Evolutionary conservation across 305 asterid genomes (phyloP).

Genomic region (Fraxinus dipetala): DNA sequence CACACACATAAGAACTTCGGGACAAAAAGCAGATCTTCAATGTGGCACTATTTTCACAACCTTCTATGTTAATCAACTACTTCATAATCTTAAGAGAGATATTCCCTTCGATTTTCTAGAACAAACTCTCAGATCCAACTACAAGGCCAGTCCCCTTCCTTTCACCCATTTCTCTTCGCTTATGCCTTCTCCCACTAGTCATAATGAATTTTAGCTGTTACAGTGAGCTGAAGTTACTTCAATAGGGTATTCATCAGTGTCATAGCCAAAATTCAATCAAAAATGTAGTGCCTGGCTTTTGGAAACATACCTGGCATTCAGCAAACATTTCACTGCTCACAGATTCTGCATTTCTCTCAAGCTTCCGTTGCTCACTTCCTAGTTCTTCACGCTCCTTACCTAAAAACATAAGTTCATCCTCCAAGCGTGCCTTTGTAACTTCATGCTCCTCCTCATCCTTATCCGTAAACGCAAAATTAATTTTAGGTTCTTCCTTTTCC

Average conservation of each 20-base stretch:
- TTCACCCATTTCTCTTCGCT: background rate
- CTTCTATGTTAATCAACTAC: background rate
- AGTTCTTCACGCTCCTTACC: conserved; percentile 67
- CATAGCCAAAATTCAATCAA: conserved; percentile 2
- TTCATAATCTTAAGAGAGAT: background rate
- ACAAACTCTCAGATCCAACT: background rate
- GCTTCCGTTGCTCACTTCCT: conserved; percentile 72
- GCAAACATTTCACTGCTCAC: conserved; percentile 88
- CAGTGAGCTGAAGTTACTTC: background rate
- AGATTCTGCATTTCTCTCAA: conserved; percentile 88
- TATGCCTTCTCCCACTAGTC: background rate
- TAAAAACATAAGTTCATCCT: conserved; percentile 61
- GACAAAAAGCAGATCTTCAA: background rate
- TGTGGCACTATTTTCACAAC: background rate
- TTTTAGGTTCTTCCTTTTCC: conserved; percentile 27
- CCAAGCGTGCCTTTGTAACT: conserved; percentile 48
- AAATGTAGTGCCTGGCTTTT: background rate
- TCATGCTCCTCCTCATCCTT: conserved; percentile 41
- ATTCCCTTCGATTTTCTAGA: background rate
- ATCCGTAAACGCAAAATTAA: conserved; percentile 21
- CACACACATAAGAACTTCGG: background rate
- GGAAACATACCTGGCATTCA: conserved; percentile 77
- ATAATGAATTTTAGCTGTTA: background rate
- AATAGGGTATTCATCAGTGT: background rate
- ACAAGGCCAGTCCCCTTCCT: background rate